Base-by-base conservation (phyloP, 2,329 filamentous ascomycete species). In the Penicillium hordei region DNA sequence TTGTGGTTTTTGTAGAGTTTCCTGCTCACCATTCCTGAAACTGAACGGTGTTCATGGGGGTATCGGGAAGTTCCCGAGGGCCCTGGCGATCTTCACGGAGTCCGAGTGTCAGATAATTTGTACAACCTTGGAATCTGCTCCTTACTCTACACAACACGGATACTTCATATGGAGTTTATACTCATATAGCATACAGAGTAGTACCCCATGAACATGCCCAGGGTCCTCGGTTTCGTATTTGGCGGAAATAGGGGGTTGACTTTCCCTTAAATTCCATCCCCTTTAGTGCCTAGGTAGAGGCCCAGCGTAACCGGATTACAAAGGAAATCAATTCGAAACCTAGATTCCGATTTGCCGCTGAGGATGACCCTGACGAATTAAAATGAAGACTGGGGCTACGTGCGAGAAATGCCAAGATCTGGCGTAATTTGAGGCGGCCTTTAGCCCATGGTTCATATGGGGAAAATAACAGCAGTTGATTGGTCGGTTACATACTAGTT, bases 351-450 rank as follows among this genome's bases (percentile, higher is more conserved):
- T 44, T 51, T 36, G 23, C 36, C 44, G 44, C 15, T 12, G 34
- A 33, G 34, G 2, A 25, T 7, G 8, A 12, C 1, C 3, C 10
- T 29, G 21, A 2, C 42, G 34, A 39, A 49, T 50, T 21, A 33
- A 5, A 25, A 2, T 23, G 8, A 13, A 27, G 19, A 15, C 7
- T 8, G 1, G 15, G 34, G 8, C 29, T 19, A 5, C 39, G 39
- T 52, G 36, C 29, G 1, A 36, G 7, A 3, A 42, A 23, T 25
- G 50, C 45, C 52, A 55, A 56, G 46, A 27, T 44, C 38, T 43
- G 52, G 53, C 48, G 53, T 34, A 44, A 44, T 56, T 55, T 39
- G 31, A 56, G 31, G 46, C 53, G 46, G 53, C 19, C 33, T 13
- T 51, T 44, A 55, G 46, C 4, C 31, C 48, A 44, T 38, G 53